These are phyloP conservation scores for Colletotrichum melonis DNA, from an alignment of 2,329 filamentous ascomycete species.

Conservation along the genomic window DNA sequence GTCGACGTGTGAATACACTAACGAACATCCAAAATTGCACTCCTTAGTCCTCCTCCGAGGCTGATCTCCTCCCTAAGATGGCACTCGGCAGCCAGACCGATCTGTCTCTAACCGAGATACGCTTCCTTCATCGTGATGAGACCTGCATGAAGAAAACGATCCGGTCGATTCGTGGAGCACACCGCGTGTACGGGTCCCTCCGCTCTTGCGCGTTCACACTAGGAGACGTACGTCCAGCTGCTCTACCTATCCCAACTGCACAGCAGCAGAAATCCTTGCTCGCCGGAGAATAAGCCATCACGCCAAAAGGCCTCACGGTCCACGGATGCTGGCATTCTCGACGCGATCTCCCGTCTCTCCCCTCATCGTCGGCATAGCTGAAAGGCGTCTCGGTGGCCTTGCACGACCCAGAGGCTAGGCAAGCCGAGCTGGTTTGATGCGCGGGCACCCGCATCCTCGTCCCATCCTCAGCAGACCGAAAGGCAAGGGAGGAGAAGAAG, in stretches of 20 bases:
- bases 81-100: not conserved
- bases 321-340: not conserved
- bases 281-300: not conserved
- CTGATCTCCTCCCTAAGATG: not conserved
- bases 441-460: not conserved
- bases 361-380: not conserved
- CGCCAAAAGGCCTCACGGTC: not conserved
- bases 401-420: not conserved
- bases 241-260: not conserved
- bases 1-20: not conserved
- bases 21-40: not conserved
- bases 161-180: not conserved
- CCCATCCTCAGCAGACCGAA: not conserved
- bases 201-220: not conserved
- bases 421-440: not conserved
- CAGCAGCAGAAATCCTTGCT: not conserved
- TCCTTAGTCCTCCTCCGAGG: too few species aligned
- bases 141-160: conserved; percentile 13
- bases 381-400: not conserved
- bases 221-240: not conserved
- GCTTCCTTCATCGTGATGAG: conserved; percentile 11
- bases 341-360: not conserved
- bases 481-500: not conserved
- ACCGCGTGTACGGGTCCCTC: not conserved
- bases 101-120: conserved; percentile 2